Percentiles rank a stretch among this genome's conserved stretches.
These are phyloP conservation scores for Citrus australasica DNA, from an alignment of 345 rosid genomes.

Conservation along the genomic window DNA sequence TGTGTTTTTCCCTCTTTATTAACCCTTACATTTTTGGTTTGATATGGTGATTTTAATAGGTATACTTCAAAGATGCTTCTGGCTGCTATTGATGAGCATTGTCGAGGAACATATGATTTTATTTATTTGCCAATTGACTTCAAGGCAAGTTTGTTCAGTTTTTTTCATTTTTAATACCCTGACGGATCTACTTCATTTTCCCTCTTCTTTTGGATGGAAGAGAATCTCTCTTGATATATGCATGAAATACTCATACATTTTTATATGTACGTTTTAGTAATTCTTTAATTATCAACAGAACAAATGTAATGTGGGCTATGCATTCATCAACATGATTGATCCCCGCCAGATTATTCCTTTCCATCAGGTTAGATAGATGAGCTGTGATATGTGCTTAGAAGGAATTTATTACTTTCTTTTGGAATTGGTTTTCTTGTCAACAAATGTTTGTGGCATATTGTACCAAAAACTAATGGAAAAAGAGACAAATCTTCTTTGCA, in stretches of 20 bases:
- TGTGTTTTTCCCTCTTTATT: background rate
- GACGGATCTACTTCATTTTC: slow-evolving; percentile 2
- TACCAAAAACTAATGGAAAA: background rate
- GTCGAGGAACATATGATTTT: slow-evolving; percentile 75
- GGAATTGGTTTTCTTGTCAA: background rate
- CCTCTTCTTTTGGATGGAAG: slow-evolving; percentile 1
- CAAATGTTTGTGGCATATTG: background rate
- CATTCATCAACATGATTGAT: slow-evolving; percentile 81
- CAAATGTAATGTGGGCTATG: slow-evolving; percentile 93
- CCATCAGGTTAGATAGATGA: slow-evolving; percentile 43
- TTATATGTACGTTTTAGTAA: background rate
- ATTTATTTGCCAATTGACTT: slow-evolving; percentile 81
- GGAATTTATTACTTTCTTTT: background rate
- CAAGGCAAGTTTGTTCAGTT: slow-evolving; percentile 45
- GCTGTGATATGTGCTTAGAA: background rate
- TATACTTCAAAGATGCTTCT: slow-evolving; percentile 85
- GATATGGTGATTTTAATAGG: slow-evolving; percentile 34
- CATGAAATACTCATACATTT: background rate
- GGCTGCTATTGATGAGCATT: slow-evolving; percentile 75
- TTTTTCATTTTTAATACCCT: background rate
- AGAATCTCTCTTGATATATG: background rate
- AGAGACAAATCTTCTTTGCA: slow-evolving; percentile 23
- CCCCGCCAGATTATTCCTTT: slow-evolving; percentile 76
- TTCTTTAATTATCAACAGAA: slow-evolving; percentile 43
- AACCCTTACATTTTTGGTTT: background rate